Conservation (phyloP, 345 rosid species). For the Nasturtium officinale region DNA sequence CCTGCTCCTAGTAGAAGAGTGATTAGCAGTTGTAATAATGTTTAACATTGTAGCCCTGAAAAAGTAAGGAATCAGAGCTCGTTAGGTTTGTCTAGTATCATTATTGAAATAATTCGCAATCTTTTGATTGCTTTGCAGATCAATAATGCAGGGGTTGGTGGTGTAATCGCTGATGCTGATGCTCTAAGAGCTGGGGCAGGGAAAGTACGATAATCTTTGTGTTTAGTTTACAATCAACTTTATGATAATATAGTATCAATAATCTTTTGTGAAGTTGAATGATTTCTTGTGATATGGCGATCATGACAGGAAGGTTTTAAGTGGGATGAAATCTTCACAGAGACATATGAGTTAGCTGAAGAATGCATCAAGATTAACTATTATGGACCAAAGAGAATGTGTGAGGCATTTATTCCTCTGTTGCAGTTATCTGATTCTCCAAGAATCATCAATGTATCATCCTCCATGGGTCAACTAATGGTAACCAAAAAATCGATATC, state of each 20-base stretch:
- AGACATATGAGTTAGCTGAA: slow-evolving; percentile 43
- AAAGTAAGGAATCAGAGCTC: background rate
- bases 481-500: slow-evolving; percentile 22
- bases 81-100: too few relatives aligned
- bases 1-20: background rate
- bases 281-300: background rate
- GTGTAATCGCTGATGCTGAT: slow-evolving; percentile 33
- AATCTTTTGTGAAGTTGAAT: background rate
- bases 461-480: slow-evolving; percentile 46
- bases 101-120: too few relatives aligned
- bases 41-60: background rate
- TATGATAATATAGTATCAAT: background rate
- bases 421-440: slow-evolving; percentile 52
- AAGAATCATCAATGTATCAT: slow-evolving; percentile 56
- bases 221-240: background rate
- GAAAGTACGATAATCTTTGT: slow-evolving; percentile 30
- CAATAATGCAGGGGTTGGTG: slow-evolving; percentile 57
- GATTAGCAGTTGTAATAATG: background rate
- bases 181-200: slow-evolving; percentile 32
- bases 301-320: slow-evolving; percentile 34
- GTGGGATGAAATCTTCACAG: slow-evolving; percentile 36
- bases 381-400: slow-evolving; percentile 56
- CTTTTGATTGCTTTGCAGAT: slow-evolving; percentile 41
- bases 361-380: slow-evolving; percentile 55
- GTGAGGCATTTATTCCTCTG: slow-evolving; percentile 51